phyloP scores from a whole-genome alignment of 768 basidiomycete genomes.

The Hemileccinum rubropunctum region DNA sequence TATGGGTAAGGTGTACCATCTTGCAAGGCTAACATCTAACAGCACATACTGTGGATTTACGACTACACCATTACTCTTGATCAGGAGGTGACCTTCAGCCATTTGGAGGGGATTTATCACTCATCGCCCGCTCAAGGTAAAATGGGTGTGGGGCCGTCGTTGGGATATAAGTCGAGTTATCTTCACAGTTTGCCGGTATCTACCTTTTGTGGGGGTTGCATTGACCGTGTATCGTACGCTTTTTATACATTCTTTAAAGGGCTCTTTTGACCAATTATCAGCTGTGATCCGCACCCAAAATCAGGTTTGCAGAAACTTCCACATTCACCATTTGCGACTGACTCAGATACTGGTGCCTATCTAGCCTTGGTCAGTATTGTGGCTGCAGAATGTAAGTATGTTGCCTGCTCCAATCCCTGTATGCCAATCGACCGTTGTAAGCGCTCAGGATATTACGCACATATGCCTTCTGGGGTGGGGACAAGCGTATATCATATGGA shows the following conservation, averaged over 20 bases:
- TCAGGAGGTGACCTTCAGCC: no score
- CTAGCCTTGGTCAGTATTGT: neutral
- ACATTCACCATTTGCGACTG: neutral
- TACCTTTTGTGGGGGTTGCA: neutral
- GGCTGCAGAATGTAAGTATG: neutral
- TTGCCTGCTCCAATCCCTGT: neutral
- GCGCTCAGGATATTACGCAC: neutral
- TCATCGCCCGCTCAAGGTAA: neutral
- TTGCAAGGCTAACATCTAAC: no score
- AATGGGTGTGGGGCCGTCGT: neutral
- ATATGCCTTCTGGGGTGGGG: neutral
- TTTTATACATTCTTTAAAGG: neutral
- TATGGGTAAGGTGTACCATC: no score
- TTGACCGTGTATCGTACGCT: neutral
- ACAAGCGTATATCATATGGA: neutral
- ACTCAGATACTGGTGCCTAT: neutral
- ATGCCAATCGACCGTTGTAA: neutral
- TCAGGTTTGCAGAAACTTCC: neutral
- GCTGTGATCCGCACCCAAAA: neutral
- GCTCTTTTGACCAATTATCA: neutral
- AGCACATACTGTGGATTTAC: no score
- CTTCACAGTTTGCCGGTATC: neutral
- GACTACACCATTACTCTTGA: no score
- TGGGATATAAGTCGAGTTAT: neutral
- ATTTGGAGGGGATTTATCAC: no score